Percentiles rank a stretch among this genome's conserved stretches.
Evolutionary conservation across 2,329 filamentous ascomycete genomes (phyloP).

Genomic region (Xylaria polymorpha): DNA sequence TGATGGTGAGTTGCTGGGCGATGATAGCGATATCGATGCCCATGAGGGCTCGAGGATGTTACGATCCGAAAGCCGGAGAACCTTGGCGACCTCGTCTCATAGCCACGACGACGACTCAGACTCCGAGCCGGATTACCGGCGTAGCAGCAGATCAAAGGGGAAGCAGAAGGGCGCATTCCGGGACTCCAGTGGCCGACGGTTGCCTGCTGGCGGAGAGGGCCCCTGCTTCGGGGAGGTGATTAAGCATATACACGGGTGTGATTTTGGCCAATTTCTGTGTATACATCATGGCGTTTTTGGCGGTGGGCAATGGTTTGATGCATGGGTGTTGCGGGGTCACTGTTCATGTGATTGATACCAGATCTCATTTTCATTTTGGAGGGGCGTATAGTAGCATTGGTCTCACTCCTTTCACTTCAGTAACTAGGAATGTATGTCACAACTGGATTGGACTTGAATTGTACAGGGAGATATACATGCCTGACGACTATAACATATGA

Average conservation of each 20-base stretch:
- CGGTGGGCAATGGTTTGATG: constrained; percentile 21
- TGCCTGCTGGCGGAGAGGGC: constrained; percentile 66
- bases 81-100: constrained; percentile 43
- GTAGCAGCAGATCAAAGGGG: constrained; percentile 50
- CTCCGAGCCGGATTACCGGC: constrained; percentile 18
- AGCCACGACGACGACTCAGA: constrained; percentile 39
- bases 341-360: constrained; percentile 47
- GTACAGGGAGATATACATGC: constrained; percentile 43
- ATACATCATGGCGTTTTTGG: constrained; percentile 42
- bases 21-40: constrained; percentile 51
- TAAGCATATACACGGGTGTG: constrained; percentile 45
- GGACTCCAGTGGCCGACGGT: constrained; percentile 62
- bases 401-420: constrained; percentile 21
- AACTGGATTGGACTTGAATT: constrained; percentile 37
- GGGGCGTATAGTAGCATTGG: constrained; percentile 26
- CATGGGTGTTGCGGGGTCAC: constrained; percentile 39
- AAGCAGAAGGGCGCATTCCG: constrained; percentile 58
- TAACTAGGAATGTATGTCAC: constrained; percentile 22
- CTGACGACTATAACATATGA: constrained; percentile 43
- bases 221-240: constrained; percentile 51
- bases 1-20: constrained; percentile 75
- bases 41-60: constrained; percentile 63
- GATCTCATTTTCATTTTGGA: constrained; percentile 38
- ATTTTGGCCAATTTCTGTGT: constrained; percentile 47
- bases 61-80: constrained; percentile 50